Percentiles rank a stretch among this genome's conserved stretches.
Conservation (phyloP, 2,329 filamentous ascomycete genomes). For the Penicillium hesseltinei region DNA sequence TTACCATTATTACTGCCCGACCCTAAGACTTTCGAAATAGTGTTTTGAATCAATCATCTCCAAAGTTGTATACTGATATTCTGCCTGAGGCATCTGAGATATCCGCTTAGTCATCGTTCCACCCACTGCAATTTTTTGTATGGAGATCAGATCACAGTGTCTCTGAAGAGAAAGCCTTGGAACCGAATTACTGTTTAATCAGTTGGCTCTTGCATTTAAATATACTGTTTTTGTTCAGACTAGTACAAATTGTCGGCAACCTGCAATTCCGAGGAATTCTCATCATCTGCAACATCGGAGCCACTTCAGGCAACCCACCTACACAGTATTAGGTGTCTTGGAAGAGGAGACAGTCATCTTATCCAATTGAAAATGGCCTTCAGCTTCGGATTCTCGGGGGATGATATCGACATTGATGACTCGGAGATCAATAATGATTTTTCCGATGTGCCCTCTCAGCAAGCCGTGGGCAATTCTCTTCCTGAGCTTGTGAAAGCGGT, state of each 20-base stretch:
- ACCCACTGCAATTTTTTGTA: conserved; percentile 21
- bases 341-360: background rate
- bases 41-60: background rate
- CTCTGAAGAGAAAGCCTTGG: background rate
- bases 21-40: no score
- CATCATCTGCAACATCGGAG: background rate
- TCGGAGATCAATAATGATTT: conserved; percentile 26
- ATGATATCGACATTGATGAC: conserved; percentile 56
- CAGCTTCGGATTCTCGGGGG: conserved; percentile 59
- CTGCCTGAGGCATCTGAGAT: background rate
- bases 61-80: background rate
- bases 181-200: background rate
- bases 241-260: background rate
- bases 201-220: background rate
- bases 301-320: background rate
- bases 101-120: conserved; percentile 15
- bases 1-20: background rate
- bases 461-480: conserved; percentile 19
- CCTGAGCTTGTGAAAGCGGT: conserved; percentile 36
- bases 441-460: conserved; percentile 10
- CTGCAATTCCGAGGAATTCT: background rate
- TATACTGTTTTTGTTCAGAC: no score
- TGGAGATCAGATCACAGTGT: background rate
- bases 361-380: conserved; percentile 35
- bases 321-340: background rate